A percentile compares a stretch with the other conserved stretches of the same genome.
phyloP scores from a whole-genome alignment of 1,284 basidiomycete species.

The Phlebopus sp. region DNA sequence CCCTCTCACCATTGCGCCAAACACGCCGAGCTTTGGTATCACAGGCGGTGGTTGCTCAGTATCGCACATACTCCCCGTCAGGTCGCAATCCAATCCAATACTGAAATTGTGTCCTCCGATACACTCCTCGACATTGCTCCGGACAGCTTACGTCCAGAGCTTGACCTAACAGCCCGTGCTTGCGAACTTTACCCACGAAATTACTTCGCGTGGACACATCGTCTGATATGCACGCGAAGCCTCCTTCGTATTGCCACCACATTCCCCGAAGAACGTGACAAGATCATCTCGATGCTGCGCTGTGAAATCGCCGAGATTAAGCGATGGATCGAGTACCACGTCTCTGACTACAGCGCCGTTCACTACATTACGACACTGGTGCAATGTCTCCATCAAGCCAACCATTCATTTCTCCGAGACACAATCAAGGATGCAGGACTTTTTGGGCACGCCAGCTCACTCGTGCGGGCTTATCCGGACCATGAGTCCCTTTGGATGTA shows the following conservation, averaged over 20 bases:
- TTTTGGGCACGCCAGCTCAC: slow-evolving; percentile 41
- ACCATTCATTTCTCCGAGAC: slow-evolving; percentile 1
- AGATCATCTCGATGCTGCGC: slow-evolving; percentile 33
- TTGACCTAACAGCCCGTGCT: slow-evolving; percentile 43
- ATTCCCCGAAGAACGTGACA: slow-evolving; percentile 8
- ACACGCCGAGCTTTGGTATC: slow-evolving; percentile 63
- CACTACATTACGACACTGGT: slow-evolving; percentile 46
- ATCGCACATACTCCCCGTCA: slow-evolving; percentile 17
- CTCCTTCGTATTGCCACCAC: slow-evolving; percentile 10
- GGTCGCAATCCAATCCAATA: too few relatives aligned
- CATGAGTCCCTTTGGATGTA: slow-evolving; percentile 66
- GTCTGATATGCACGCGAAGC: slow-evolving; percentile 42
- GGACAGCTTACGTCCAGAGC: slow-evolving; percentile 40
- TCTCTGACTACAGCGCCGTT: slow-evolving; percentile 63
- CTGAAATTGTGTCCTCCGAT: not conserved
- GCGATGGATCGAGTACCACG: slow-evolving; percentile 56
- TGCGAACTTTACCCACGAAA: slow-evolving; percentile 63
- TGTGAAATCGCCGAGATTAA: slow-evolving; percentile 38
- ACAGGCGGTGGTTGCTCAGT: slow-evolving; percentile 59
- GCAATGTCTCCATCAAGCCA: slow-evolving; percentile 6
- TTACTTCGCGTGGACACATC: slow-evolving; percentile 66
- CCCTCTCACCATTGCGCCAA: slow-evolving; percentile 55
- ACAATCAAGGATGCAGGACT: slow-evolving; percentile 10
- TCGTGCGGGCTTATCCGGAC: slow-evolving; percentile 46
- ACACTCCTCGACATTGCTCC: not conserved